These are phyloP conservation scores for Aspergillus bombycis DNA, from an alignment of 2,329 filamentous ascomycete genomes.

Conservation along the genomic window DNA sequence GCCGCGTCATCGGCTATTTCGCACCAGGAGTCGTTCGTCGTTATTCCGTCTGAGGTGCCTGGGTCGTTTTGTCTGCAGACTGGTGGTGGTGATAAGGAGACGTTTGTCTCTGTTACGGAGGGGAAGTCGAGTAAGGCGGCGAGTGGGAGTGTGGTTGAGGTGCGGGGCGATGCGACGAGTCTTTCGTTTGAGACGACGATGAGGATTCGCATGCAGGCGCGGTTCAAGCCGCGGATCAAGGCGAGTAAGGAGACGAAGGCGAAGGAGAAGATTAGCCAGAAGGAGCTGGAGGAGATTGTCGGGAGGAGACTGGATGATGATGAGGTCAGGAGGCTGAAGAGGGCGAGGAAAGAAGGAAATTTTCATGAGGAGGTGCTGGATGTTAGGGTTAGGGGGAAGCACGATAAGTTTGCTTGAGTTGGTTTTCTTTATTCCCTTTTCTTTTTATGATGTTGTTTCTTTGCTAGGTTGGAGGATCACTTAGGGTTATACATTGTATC, in stretches of 20 bases:
- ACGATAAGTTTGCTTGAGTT: conserved; percentile 26
- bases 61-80: conserved; percentile 77
- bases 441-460: not conserved
- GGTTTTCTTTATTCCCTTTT: not conserved
- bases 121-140: conserved; percentile 40
- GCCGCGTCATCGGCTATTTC: conserved; percentile 81
- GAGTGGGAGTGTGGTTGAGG: conserved; percentile 60
- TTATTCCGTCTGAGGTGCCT: conserved; percentile 67
- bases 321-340: conserved; percentile 6
- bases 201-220: conserved; percentile 88
- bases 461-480: not conserved
- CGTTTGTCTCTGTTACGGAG: conserved; percentile 67
- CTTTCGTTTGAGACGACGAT: conserved; percentile 72
- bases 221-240: conserved; percentile 84
- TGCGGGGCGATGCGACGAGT: conserved; percentile 74
- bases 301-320: conserved; percentile 1
- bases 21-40: conserved; percentile 76
- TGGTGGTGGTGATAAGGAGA: conserved; percentile 57
- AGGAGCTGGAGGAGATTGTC: conserved; percentile 9
- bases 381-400: conserved; percentile 24
- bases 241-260: conserved; percentile 82
- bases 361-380: conserved; percentile 24
- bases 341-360: conserved; percentile 6
- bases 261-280: conserved; percentile 74
- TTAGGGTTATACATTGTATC: not conserved